A percentile compares a stretch with the other conserved stretches of the same genome.
phyloP scores from a whole-genome alignment of 2,329 filamentous ascomycete species.

The Colletotrichum viniferum region DNA sequence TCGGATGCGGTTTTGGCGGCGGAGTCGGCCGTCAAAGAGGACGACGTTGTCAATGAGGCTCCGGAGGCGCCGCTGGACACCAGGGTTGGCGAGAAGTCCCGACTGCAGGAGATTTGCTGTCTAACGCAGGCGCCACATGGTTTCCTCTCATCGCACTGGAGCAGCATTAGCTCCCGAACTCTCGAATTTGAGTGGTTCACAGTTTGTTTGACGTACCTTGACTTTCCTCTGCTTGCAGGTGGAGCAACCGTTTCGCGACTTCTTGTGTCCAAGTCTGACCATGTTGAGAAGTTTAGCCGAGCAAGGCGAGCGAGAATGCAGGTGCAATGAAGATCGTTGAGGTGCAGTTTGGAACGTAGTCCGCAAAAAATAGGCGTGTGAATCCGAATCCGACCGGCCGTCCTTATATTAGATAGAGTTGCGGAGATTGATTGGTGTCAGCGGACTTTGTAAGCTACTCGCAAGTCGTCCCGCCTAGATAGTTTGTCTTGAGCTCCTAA shows the following conservation, averaged over 20 bases:
- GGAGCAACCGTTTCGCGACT: background rate
- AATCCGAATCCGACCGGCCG: background rate
- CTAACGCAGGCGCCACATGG: background rate
- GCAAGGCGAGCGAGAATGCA: background rate
- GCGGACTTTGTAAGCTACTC: background rate
- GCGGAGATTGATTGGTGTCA: background rate
- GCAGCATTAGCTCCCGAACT: background rate
- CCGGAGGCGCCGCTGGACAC: background rate
- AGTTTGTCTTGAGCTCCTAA: rapidly evolving
- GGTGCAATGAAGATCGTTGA: rapidly evolving
- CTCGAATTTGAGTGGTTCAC: background rate
- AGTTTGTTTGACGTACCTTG: background rate
- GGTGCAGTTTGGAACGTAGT: background rate
- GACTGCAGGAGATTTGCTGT: background rate
- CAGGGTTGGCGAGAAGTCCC: background rate
- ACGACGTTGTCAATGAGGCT: background rate
- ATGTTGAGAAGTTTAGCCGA: background rate
- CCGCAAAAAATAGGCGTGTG: background rate
- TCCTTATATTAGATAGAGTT: background rate
- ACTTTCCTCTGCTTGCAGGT: background rate
- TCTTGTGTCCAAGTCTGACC: background rate
- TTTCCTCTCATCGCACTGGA: background rate
- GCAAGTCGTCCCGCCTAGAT: background rate
- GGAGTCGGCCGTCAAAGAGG: background rate
- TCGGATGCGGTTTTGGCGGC: background rate